These are phyloP conservation scores for Lactifluus volemus DNA, from an alignment of 768 basidiomycete species.

Conservation along the genomic window DNA sequence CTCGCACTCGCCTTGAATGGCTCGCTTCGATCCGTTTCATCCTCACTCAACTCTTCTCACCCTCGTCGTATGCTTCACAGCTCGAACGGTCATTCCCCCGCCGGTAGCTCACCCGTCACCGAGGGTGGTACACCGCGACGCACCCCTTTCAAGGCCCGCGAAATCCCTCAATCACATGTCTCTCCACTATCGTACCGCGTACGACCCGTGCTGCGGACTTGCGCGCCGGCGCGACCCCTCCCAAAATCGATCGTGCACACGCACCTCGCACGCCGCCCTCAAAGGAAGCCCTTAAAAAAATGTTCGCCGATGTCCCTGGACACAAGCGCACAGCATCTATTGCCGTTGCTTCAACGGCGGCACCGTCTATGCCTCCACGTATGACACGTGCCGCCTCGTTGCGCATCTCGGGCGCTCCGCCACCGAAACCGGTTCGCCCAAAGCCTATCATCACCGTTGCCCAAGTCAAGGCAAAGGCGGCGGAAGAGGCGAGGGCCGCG, in stretches of 20 bases:
- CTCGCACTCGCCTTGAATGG: conserved; percentile 20
- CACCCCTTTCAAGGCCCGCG: conserved; percentile 53
- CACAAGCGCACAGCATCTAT: conserved; percentile 69
- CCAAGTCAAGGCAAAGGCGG: conserved; percentile 23
- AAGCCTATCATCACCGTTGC: conserved; percentile 5
- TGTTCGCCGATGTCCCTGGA: conserved; percentile 72
- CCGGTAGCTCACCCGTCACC: conserved; percentile 34
- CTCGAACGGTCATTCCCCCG: conserved; percentile 24
- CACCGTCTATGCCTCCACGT: conserved; percentile 61
- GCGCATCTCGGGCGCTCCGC: conserved; percentile 46
- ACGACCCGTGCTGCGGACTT: conserved; percentile 67
- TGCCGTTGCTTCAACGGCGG: conserved; percentile 62
- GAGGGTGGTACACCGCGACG: conserved; percentile 41
- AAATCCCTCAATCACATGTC: conserved; percentile 50
- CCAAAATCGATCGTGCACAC: conserved; percentile 31
- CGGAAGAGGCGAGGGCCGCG: conserved; percentile 24
- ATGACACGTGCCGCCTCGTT: conserved; percentile 72
- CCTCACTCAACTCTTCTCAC: conserved; percentile 35
- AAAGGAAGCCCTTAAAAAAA: conserved; percentile 52
- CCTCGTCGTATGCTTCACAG: conserved; percentile 18
- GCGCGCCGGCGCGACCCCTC: conserved; percentile 49
- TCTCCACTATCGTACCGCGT: conserved; percentile 70
- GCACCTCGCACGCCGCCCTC: conserved; percentile 45
- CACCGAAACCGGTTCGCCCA: conserved; percentile 26
- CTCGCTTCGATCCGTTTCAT: conserved; percentile 37